Base-by-base conservation (phyloP, 805 yeast species). In the Jamesozyma hellenica region DNA sequence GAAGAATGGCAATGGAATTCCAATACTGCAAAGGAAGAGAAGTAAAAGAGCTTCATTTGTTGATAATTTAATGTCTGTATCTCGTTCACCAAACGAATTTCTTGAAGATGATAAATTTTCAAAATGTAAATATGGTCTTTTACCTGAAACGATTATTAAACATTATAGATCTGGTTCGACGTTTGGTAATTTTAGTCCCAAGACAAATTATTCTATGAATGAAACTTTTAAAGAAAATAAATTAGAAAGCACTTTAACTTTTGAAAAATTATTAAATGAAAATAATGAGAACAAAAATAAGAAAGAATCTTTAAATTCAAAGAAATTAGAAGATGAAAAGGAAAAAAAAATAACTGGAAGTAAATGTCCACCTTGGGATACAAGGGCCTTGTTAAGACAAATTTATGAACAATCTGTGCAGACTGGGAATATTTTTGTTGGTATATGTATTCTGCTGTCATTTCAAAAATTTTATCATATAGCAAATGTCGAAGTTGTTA, bases 401-500 rank as follows among this genome's bases (percentile, higher is more conserved):
- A 39, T 59, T 4, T 60, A 51, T 37, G 41, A 50, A 18, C 60
- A 58, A 37, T 52, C 61, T 4, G 58, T 55, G 2, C 56, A 51
- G 27, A 49, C 48, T 17, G 65, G 64, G 9, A 57, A 60, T 32
- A 41, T 58, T 12, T 38, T 60, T 15, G 47, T 60, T 5, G 52
- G 56, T 0, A 49, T 58, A 6, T 50, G 48, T 29, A 51, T 60
- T 10, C 28, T 60, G 16, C 37, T 59, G 3, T 43, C 57, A 17
- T 60, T 60, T 43, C 63, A 60, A 36, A 49, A 55, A n/a, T 39
- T 52, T 3, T 56, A 55, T 32, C 45, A 52, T 13, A 34, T 57
- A 11, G 48, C 59, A 6, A 38, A 50, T n/a, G 45, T 47, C 15
- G 43, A 44, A 13, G 52, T 54, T n/a, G 58, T 52, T 3, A 57